Conservation (phyloP, 2,329 filamentous ascomycete species). For the Tolypocladium tropicale region DNA sequence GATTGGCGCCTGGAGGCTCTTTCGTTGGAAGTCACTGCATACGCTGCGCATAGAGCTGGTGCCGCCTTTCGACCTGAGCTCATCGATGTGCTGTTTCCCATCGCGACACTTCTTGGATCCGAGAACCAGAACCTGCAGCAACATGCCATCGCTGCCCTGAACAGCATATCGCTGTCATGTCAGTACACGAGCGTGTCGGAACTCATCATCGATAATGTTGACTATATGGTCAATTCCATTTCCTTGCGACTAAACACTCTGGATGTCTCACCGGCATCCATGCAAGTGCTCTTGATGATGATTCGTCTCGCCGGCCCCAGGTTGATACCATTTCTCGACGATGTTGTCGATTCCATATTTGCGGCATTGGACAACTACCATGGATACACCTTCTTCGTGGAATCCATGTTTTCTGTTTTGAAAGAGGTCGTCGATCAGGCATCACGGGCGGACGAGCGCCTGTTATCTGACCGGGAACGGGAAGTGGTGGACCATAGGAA, state of each 20-base stretch:
- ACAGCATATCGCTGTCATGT: conserved; percentile 66
- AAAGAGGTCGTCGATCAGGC: conserved; percentile 78
- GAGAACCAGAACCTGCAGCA: conserved; percentile 55
- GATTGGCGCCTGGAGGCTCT: conserved; percentile 72
- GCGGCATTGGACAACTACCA: conserved; percentile 91
- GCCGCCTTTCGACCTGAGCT: conserved; percentile 70
- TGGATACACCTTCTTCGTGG: conserved; percentile 78
- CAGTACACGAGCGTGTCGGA: conserved; percentile 65
- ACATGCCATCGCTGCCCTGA: conserved; percentile 76
- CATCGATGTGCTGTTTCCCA: conserved; percentile 82
- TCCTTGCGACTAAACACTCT: conserved; percentile 83
- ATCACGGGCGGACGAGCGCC: conserved; percentile 43
- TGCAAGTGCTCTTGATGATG: conserved; percentile 91
- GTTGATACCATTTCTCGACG: conserved; percentile 81
- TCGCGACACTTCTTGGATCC: conserved; percentile 81
- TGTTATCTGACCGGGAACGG: conserved; percentile 30
- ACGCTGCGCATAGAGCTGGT: conserved; percentile 59
- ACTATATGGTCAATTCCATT: conserved; percentile 93
- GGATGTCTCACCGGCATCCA: conserved; percentile 83
- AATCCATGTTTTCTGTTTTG: conserved; percentile 73
- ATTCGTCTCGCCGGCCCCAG: conserved; percentile 72
- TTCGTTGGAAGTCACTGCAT: conserved; percentile 69
- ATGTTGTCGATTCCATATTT: conserved; percentile 85
- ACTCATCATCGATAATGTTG: conserved; percentile 80
- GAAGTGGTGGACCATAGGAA: conserved; percentile 33